phyloP scores from a whole-genome alignment of 2,329 filamentous ascomycete genomes.

The Macrophomina tecta region DNA sequence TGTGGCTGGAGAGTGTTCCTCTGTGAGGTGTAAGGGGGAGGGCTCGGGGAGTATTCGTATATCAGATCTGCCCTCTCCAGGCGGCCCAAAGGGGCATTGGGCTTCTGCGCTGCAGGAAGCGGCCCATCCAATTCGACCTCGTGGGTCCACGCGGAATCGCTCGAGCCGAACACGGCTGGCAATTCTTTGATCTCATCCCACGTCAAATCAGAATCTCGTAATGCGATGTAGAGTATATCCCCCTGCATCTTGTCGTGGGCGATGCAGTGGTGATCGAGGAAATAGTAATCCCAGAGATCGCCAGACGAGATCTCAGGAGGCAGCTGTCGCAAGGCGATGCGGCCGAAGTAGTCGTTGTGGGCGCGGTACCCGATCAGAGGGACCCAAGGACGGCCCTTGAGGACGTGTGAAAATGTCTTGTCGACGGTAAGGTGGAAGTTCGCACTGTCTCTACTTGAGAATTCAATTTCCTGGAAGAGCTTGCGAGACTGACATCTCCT shows the following conservation, averaged over 20 bases:
- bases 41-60: conserved; percentile 49
- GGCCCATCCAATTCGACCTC: conserved; percentile 48
- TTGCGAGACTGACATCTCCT: conserved; percentile 46
- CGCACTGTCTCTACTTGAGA: conserved; percentile 44
- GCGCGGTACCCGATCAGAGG: conserved; percentile 47
- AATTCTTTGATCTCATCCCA: conserved; percentile 49
- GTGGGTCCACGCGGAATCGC: conserved; percentile 47
- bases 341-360: conserved; percentile 45
- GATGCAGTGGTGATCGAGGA: conserved; percentile 49
- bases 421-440: conserved; percentile 46
- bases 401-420: conserved; percentile 42
- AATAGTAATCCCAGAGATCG: conserved; percentile 48
- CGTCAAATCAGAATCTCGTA: conserved; percentile 47
- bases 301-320: conserved; percentile 41
- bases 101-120: conserved; percentile 41
- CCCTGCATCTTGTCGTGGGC: conserved; percentile 50
- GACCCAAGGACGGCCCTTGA: conserved; percentile 49
- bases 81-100: background rate
- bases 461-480: conserved; percentile 46
- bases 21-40: conserved; percentile 48
- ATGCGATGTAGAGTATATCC: conserved; percentile 48
- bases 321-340: conserved; percentile 46
- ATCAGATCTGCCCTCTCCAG: conserved; percentile 46
- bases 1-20: background rate
- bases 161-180: conserved; percentile 39